Conservation (phyloP, 208 protist genomes). For the Trypanosoma conorhini region DNA sequence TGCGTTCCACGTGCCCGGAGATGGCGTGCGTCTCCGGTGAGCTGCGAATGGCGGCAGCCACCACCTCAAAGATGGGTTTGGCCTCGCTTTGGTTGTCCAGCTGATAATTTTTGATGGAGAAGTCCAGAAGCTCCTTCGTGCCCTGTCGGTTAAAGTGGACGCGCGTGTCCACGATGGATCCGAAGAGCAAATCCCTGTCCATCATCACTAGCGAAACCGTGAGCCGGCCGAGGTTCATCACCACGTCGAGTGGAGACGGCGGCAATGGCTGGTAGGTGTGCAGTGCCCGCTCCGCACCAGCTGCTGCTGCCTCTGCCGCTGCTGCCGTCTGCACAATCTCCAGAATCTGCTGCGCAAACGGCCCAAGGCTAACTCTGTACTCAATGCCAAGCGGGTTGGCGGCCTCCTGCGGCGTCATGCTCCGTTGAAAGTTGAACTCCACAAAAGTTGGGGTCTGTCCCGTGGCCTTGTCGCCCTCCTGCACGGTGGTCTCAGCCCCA, state of each 20-base stretch:
- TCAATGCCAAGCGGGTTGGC: slow-evolving; percentile 34
- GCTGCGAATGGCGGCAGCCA: slow-evolving; percentile 63
- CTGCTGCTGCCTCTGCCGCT: too few relatives aligned
- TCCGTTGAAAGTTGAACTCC: slow-evolving; percentile 29
- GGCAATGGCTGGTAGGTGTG: slow-evolving; percentile 26
- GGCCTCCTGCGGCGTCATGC: slow-evolving; percentile 31
- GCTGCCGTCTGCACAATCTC: slow-evolving; percentile 53
- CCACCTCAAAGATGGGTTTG: slow-evolving; percentile 71
- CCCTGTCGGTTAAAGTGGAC: slow-evolving; percentile 58
- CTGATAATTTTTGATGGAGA: slow-evolving; percentile 85
- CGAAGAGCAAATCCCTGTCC: slow-evolving; percentile 71
- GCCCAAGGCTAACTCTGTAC: slow-evolving; percentile 52
- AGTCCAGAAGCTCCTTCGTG: slow-evolving; percentile 46
- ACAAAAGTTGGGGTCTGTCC: slow-evolving; percentile 6
- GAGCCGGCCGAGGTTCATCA: slow-evolving; percentile 60
- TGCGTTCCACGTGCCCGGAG: slow-evolving; percentile 56
- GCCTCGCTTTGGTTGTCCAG: slow-evolving; percentile 88
- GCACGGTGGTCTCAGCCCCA: background rate
- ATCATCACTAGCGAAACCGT: slow-evolving; percentile 70
- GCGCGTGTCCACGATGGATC: slow-evolving; percentile 57
- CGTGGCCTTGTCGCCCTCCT: background rate
- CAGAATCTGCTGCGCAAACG: slow-evolving; percentile 63
- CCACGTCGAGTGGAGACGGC: slow-evolving; percentile 51
- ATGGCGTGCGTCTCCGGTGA: slow-evolving; percentile 41
- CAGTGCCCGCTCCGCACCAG: slow-evolving; percentile 19